phyloP scores from a whole-genome alignment of 2,329 filamentous ascomycete species.

The Aureobasidium sp. region DNA sequence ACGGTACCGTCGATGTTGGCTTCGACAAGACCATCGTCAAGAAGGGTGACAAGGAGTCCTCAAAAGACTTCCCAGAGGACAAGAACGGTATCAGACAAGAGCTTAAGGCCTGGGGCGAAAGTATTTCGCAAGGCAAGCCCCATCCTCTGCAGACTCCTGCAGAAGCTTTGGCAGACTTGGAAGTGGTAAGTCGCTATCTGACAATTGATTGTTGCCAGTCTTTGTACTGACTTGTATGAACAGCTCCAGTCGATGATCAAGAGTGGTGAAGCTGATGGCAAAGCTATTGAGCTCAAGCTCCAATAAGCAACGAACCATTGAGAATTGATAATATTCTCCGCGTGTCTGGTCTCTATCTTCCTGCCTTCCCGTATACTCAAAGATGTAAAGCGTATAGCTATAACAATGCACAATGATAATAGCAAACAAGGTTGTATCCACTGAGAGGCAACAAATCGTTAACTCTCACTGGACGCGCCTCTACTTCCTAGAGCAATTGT shows the following conservation, averaged over 20 bases:
- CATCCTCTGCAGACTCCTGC: constrained; percentile 49
- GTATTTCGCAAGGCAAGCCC: constrained; percentile 40
- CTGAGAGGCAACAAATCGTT: too few relatives aligned
- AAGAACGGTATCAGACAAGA: constrained; percentile 52
- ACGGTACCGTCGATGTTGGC: constrained; percentile 46
- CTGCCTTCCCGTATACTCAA: too few relatives aligned
- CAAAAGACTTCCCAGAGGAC: constrained; percentile 39
- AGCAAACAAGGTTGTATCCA: too few relatives aligned
- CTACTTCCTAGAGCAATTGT: too few relatives aligned
- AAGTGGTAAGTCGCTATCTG: constrained; percentile 39
- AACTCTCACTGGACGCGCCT: too few relatives aligned
- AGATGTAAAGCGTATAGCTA: too few relatives aligned
- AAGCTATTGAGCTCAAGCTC: constrained; percentile 26
- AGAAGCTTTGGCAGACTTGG: constrained; percentile 54
- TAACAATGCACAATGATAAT: too few relatives aligned
- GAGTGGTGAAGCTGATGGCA: constrained; percentile 35
- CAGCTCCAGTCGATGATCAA: constrained; percentile 33
- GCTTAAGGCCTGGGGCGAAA: constrained; percentile 54
- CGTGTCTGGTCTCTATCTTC: background rate
- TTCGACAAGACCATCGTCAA: constrained; percentile 38
- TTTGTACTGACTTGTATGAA: background rate
- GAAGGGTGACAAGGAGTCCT: constrained; percentile 25
- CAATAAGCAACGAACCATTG: background rate
- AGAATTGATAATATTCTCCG: background rate
- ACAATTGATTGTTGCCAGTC: background rate